phyloP scores from a whole-genome alignment of 148 eudicot genomes.

The Selenicereus undatus region DNA sequence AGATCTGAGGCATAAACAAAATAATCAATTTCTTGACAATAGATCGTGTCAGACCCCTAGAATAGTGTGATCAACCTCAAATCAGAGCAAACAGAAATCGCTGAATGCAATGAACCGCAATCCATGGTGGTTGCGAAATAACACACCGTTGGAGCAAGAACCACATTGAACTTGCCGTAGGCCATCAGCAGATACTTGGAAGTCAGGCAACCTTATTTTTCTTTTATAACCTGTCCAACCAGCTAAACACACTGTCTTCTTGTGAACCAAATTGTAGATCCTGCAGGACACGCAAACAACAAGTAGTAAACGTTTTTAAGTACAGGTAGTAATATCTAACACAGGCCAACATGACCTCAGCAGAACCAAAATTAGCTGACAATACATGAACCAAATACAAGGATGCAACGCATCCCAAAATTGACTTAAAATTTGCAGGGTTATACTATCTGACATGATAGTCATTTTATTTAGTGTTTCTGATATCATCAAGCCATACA shows the following conservation, averaged over 20 bases:
- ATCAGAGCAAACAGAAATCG: constrained; percentile 10
- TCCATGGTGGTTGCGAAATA: not conserved
- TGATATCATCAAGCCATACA: not conserved
- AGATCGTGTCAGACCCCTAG: not conserved
- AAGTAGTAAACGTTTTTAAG: not conserved
- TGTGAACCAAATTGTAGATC: constrained; percentile 71
- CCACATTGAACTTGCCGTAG: not conserved
- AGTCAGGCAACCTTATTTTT: not conserved
- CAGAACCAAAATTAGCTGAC: not conserved
- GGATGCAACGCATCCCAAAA: not conserved
- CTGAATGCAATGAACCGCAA: not conserved
- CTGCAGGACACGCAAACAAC: constrained; percentile 29
- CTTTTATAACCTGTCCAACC: constrained; percentile 43
- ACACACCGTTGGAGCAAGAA: not conserved
- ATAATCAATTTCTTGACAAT: not conserved
- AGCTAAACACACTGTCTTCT: constrained; percentile 67
- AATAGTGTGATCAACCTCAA: constrained; percentile 7
- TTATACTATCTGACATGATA: not conserved
- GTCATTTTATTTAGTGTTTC: not conserved
- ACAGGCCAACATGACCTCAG: not conserved
- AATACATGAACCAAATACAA: not conserved
- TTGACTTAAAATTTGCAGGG: not conserved
- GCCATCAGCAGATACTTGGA: not conserved
- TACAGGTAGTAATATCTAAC: not conserved
- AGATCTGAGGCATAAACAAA: constrained; percentile 7